phyloP scores from a whole-genome alignment of 768 basidiomycete genomes.

The Russula griseocarnosa region DNA sequence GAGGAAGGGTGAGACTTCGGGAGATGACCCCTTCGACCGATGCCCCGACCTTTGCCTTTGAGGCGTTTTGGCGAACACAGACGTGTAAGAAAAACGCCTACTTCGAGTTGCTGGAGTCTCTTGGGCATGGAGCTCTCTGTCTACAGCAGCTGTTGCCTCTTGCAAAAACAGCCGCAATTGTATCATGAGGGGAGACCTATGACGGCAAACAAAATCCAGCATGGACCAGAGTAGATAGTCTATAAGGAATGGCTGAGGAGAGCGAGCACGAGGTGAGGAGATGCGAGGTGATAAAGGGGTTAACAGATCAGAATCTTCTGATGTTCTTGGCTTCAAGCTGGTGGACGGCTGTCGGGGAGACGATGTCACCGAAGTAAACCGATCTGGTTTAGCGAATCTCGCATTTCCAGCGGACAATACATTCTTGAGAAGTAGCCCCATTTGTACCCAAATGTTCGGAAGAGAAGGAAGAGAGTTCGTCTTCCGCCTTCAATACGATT shows the following conservation, averaged over 20 bases:
- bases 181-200: slow-evolving; percentile 56
- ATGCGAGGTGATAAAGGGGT: slow-evolving; percentile 32
- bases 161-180: slow-evolving; percentile 64
- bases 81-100: slow-evolving; percentile 42
- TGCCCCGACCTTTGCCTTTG: slow-evolving; percentile 44
- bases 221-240: slow-evolving; percentile 75
- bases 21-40: slow-evolving; percentile 39
- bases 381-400: slow-evolving; percentile 48
- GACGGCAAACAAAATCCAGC: slow-evolving; percentile 60
- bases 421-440: slow-evolving; percentile 50
- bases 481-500: slow-evolving; percentile 57
- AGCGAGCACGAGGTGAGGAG: slow-evolving; percentile 31
- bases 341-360: slow-evolving; percentile 53
- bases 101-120: slow-evolving; percentile 30
- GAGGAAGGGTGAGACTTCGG: slow-evolving; percentile 43
- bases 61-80: slow-evolving; percentile 56
- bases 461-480: slow-evolving; percentile 52
- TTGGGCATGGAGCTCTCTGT: slow-evolving; percentile 46
- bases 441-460: slow-evolving; percentile 59
- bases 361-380: slow-evolving; percentile 44
- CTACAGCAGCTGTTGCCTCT: slow-evolving; percentile 56
- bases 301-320: slow-evolving; percentile 22
- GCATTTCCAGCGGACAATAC: slow-evolving; percentile 58
- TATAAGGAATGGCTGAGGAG: slow-evolving; percentile 49
- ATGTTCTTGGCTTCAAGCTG: slow-evolving; percentile 9